Base-by-base conservation (phyloP, 768 basidiomycete species). In the Lactifluus pinguis region DNA sequence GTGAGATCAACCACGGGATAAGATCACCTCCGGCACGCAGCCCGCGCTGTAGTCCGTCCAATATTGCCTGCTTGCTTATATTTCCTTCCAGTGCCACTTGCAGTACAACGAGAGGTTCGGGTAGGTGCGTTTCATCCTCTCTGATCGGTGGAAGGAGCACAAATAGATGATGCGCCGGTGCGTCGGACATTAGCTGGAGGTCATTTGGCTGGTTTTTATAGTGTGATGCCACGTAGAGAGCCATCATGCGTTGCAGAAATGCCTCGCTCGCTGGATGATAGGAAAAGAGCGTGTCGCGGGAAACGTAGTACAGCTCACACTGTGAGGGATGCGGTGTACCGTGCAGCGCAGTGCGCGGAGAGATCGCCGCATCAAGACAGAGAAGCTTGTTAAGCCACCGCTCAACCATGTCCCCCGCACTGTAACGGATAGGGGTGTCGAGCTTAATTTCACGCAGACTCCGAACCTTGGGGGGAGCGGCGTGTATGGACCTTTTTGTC, bases 191-290 rank as follows among this genome's bases (percentile, higher is more conserved):
- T 54, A 99, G 81, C 72, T 98, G 95, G n/a, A 99, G 79, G 71
- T 99, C 97, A 70, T 99, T 98, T 19, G 97, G 97, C 69, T 95
- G 92, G 73, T 98, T 99, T 75, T 99, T 99, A 78, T 99, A 99
- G 71, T 99, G 97, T 53, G 88, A 89, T 1, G 97, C 92, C 54
- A 98, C 95, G 72, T 98, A 99, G 1, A 98, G 79, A 17, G 92
- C 87, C 94, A 98, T 97, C 88, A 98, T 94, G 39, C 95, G 84
- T 73, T 99, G 97, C 32, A 99, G 80, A 77, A 99, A 99, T 36
- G 91, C 80, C 72, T 99, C 97, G n/a, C 89, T 91, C 8, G 95
- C 97, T 3, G 95, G 92, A 70, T 99, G 94, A 75, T 87, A 98
- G 66, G 89, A 92, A 79, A 99, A 99, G 34, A 98, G 77, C 0